Evolutionary conservation across 108 stramenopile genomes (phyloP).

Genomic region (Skeletonema potamos): DNA sequence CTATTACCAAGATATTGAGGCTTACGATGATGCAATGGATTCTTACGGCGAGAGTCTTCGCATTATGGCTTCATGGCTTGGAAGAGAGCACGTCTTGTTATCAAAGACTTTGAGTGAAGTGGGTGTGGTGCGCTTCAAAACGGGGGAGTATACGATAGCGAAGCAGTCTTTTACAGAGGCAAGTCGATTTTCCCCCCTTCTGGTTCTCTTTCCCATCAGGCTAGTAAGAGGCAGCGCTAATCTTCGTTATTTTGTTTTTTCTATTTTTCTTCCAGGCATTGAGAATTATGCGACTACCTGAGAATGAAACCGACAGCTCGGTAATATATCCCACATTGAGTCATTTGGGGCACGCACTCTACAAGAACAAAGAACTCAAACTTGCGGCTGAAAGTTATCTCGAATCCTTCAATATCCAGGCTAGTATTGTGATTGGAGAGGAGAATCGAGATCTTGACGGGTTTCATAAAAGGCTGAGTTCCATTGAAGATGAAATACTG

Average conservation of each 20-base stretch:
- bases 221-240: not conserved
- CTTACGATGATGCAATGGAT: conserved; percentile 39
- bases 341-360: conserved; percentile 47
- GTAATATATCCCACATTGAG: conserved; percentile 41
- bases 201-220: not conserved
- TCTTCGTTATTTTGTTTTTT: not conserved
- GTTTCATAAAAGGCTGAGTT: conserved; percentile 25
- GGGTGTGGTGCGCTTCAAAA: conserved; percentile 45
- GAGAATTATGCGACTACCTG: conserved; percentile 33
- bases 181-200: not conserved
- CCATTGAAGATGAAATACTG: conserved; percentile 13
- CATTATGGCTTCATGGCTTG: conserved; percentile 39
- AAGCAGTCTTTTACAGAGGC: conserved; percentile 49
- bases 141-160: conserved; percentile 32
- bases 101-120: conserved; percentile 50
- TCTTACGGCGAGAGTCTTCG: conserved; percentile 45
- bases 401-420: conserved; percentile 53
- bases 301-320: conserved; percentile 24
- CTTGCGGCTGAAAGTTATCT: conserved; percentile 43
- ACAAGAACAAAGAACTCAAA: conserved; percentile 44
- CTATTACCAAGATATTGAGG: conserved; percentile 30
- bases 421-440: conserved; percentile 41
- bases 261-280: conserved; percentile 21
- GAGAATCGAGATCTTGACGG: conserved; percentile 28
- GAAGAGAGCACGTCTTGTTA: conserved; percentile 32